Percentiles rank a stretch among this genome's conserved stretches.
Evolutionary conservation across 2,329 filamentous ascomycete species (phyloP).

Genomic region (Pseudogymnoascus destructans): DNA sequence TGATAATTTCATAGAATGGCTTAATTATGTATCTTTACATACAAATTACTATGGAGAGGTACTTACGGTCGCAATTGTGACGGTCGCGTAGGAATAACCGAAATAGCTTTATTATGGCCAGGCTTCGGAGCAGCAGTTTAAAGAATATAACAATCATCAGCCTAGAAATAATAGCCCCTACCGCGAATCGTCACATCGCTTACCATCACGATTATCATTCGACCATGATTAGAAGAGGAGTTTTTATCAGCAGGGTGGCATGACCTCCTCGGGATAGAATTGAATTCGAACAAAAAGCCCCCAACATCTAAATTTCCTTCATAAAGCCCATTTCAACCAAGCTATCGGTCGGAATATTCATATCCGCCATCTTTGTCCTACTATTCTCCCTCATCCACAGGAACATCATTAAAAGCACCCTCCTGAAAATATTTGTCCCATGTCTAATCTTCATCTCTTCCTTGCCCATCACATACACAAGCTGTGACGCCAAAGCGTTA

Average conservation of each 20-base stretch:
- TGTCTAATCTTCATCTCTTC: conserved; percentile 41
- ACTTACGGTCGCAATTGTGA: no score
- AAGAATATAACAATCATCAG: no score
- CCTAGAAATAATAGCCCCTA: no score
- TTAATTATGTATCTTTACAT: no score
- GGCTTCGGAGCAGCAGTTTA: no score
- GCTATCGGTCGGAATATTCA: conserved; percentile 45
- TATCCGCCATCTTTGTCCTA: conserved; percentile 49
- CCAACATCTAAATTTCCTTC: conserved; percentile 40
- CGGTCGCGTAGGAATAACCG: no score
- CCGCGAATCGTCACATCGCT: no score
- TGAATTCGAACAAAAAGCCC: not conserved
- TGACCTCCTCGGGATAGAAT: not conserved
- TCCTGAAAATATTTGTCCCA: conserved; percentile 32
- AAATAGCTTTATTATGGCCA: no score
- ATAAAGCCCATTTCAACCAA: conserved; percentile 57
- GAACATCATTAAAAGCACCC: conserved; percentile 38
- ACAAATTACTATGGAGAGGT: no score
- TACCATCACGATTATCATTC: no score
- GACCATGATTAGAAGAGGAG: not conserved
- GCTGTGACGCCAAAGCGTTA: conserved; percentile 34
- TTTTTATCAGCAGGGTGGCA: not conserved
- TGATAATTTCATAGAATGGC: no score
- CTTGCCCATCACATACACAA: conserved; percentile 47
- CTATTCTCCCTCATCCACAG: conserved; percentile 55